phyloP scores from a whole-genome alignment of 768 basidiomycete species.

The Solioccasus polychromus region DNA sequence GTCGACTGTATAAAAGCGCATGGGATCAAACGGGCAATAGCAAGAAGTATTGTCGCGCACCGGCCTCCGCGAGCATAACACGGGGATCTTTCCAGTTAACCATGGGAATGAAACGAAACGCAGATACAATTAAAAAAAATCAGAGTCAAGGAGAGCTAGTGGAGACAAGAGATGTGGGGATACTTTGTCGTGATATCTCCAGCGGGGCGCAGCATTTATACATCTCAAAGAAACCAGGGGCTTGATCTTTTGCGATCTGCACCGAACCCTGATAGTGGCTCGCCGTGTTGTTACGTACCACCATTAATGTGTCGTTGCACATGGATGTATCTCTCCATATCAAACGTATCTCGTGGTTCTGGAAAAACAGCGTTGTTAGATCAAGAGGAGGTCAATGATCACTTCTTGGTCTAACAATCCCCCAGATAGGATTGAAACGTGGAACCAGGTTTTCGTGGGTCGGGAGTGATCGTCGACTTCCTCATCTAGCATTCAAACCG shows the following conservation, averaged over 20 bases:
- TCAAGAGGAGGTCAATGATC: background rate
- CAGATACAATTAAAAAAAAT: slow-evolving; percentile 10
- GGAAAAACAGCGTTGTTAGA: background rate
- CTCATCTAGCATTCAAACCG: too few relatives aligned
- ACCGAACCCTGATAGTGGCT: slow-evolving; percentile 9
- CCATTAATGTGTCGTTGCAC: background rate
- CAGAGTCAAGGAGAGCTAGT: slow-evolving; percentile 11
- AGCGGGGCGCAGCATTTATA: slow-evolving; percentile 16
- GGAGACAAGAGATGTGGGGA: slow-evolving; percentile 3
- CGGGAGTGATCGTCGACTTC: too few relatives aligned
- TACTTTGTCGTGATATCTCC: slow-evolving; percentile 4
- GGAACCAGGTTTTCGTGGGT: too few relatives aligned
- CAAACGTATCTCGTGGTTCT: background rate
- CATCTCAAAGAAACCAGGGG: slow-evolving; percentile 25
- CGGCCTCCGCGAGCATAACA: slow-evolving; percentile 20
- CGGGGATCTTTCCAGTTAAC: slow-evolving; percentile 24
- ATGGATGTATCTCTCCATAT: background rate
- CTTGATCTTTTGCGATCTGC: slow-evolving; percentile 9
- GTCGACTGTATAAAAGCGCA: slow-evolving; percentile 38
- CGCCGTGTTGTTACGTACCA: slow-evolving; percentile 18
- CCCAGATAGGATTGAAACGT: too few relatives aligned
- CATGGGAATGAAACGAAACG: slow-evolving; percentile 20
- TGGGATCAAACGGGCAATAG: slow-evolving; percentile 4
- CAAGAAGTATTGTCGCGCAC: slow-evolving; percentile 16
- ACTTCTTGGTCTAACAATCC: too few relatives aligned